Conservation (phyloP, 495 filamentous ascomycete genomes). For the Neurospora tetrasperma region DNA sequence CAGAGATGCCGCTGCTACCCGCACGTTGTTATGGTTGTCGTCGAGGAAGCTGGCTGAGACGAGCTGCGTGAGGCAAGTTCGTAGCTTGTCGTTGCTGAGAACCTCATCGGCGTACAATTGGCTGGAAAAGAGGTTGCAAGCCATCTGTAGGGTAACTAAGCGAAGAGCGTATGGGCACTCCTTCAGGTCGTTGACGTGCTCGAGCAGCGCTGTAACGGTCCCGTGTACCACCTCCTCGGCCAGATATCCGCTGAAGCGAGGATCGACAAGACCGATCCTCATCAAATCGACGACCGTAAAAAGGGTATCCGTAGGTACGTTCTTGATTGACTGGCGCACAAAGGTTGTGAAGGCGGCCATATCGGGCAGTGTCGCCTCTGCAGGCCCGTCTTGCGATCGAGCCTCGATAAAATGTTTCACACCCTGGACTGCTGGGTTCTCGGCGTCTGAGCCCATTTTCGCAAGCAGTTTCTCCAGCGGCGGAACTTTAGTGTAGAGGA, state of each 20-base stretch:
- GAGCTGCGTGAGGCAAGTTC: constrained; percentile 31
- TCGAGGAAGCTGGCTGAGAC: constrained; percentile 47
- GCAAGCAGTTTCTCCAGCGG: constrained; percentile 74
- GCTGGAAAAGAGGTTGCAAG: constrained; percentile 53
- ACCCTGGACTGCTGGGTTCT: constrained; percentile 42
- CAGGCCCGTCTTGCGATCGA: constrained; percentile 41
- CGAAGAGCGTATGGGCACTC: constrained; percentile 67
- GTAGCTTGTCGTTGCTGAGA: constrained; percentile 27
- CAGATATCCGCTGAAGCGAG: constrained; percentile 77
- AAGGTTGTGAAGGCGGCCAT: constrained; percentile 45
- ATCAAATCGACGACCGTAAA: constrained; percentile 81
- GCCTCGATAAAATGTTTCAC: constrained; percentile 57
- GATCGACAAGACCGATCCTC: constrained; percentile 64
- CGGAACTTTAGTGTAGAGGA: constrained; percentile 69
- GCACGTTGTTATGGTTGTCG: constrained; percentile 39
- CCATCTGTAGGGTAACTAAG: constrained; percentile 60
- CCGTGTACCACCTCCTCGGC: constrained; percentile 59
- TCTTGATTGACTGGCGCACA: constrained; percentile 37
- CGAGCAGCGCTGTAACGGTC: constrained; percentile 56
- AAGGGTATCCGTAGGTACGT: constrained; percentile 44
- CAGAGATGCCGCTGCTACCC: constrained; percentile 72
- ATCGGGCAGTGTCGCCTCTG: constrained; percentile 51
- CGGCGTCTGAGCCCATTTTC: constrained; percentile 52
- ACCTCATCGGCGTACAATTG: constrained; percentile 45
- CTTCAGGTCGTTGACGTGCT: constrained; percentile 39